Base-by-base conservation (phyloP, 2,329 filamentous ascomycete species). In the Claviceps sp. region DNA sequence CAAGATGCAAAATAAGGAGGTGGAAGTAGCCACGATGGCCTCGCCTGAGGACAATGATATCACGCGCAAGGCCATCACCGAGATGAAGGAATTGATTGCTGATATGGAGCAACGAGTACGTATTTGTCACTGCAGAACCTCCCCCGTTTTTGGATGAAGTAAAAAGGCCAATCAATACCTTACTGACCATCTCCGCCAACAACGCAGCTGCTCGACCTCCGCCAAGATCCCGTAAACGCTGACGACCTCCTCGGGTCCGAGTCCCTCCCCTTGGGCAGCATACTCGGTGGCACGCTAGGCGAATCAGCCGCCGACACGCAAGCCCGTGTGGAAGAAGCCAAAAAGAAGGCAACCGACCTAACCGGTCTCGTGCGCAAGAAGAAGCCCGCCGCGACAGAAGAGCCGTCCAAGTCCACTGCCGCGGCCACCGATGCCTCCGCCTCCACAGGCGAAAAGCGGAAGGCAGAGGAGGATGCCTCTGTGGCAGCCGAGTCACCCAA, bases 91-190 rank as follows among this genome's bases (percentile, higher is more conserved):
- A 55, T 81, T 93, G 58, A 76, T 91, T 47, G 76, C 77, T 50
- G 87, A 93, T 58, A 87, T 93, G 80, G 82, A 89, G 69, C 78
- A 84, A 64, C 75, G 86, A 58, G 81, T 86, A 70, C 68, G 78
- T 41, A 16, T 46, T 4, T 34, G 0, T 26, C 24, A 4, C 4
- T 13, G 3, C 34, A 34, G 8, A 34, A 14, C 30, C 42, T 44
- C 22, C 2, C 13, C 42, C 42, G 0, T 44, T 44, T 22, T 44
- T 14, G 1, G 3, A 45, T 7, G 17, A 26, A 26, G 5, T 10
- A 5, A 22, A 22, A 22, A 22, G 10, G n/a, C 5, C 16, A 47
- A 47, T 3, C 16, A 47, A 47, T 3, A 11, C 2, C 2, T 14
- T 11, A 13, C 46, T 47, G 22, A 47, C 39, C 22, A 43, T 16